Conservation (phyloP, 2,329 filamentous ascomycete species). For the Aspergillus pseudonomiae region DNA sequence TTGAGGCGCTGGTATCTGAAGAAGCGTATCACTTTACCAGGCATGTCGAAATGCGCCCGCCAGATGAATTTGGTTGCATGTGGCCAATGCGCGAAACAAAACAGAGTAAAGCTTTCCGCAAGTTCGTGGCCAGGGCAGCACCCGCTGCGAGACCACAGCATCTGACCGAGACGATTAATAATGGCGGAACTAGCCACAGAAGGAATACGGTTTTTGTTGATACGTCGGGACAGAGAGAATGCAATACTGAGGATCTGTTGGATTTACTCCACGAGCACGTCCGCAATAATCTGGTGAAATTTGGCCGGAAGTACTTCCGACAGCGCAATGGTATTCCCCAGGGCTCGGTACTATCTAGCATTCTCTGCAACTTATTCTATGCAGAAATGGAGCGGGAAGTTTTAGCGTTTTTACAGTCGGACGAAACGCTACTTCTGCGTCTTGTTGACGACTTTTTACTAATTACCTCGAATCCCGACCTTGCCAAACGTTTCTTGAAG, state of each 20-base stretch:
- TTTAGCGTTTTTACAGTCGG: constrained; percentile 65
- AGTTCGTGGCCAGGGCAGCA: constrained; percentile 59
- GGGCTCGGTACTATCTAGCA: constrained; percentile 82
- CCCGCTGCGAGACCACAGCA: constrained; percentile 45
- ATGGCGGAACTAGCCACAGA: constrained; percentile 48
- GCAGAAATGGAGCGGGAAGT: constrained; percentile 76
- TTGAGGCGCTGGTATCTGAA: constrained; percentile 60
- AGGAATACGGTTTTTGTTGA: constrained; percentile 77
- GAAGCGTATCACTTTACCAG: constrained; percentile 71
- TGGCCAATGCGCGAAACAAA: constrained; percentile 20
- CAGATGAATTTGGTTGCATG: constrained; percentile 31
- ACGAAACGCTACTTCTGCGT: constrained; percentile 72
- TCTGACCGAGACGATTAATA: constrained; percentile 51
- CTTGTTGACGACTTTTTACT: constrained; percentile 93
- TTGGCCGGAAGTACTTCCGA: constrained; percentile 84
- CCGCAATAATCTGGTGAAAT: constrained; percentile 80
- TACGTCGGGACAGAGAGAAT: constrained; percentile 60
- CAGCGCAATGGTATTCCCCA: constrained; percentile 91
- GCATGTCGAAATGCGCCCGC: constrained; percentile 70
- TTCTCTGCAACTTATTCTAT: constrained; percentile 96
- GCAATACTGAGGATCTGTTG: constrained; percentile 64
- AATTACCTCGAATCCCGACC: constrained; percentile 69
- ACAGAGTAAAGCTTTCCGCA: constrained; percentile 34
- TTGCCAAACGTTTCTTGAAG: constrained; percentile 73
- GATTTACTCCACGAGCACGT: constrained; percentile 78